Evolutionary conservation across 148 eudicot genomes (phyloP).

Genomic region (Rhododendron henanense): DNA sequence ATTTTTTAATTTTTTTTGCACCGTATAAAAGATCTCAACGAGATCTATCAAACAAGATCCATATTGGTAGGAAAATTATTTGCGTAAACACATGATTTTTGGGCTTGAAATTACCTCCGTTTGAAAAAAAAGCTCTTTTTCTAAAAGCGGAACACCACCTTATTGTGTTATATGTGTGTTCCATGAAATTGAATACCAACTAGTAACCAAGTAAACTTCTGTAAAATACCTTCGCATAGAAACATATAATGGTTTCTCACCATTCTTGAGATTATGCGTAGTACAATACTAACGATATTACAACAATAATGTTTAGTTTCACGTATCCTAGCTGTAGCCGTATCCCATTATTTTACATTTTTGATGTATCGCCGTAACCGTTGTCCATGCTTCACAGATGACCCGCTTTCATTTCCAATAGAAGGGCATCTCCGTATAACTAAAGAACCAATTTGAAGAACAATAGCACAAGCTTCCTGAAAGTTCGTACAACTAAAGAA

Average conservation of each 20-base stretch:
- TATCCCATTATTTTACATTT: background rate
- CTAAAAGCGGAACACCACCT: no score
- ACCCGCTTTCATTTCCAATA: background rate
- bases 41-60: no score
- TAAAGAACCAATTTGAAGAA: background rate
- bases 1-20: no score
- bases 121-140: no score
- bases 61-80: no score
- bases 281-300: background rate
- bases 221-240: background rate
- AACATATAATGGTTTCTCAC: background rate
- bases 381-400: background rate
- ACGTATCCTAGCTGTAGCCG: background rate
- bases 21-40: no score
- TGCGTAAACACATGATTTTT: no score
- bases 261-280: background rate
- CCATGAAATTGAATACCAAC: background rate
- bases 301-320: background rate
- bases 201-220: background rate
- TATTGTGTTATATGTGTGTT: no score
- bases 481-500: background rate
- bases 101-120: no score
- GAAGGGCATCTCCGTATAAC: background rate
- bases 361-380: background rate
- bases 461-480: background rate